phyloP scores from a whole-genome alignment of 2,329 filamentous ascomycete genomes.

The Xylariales sp. region DNA sequence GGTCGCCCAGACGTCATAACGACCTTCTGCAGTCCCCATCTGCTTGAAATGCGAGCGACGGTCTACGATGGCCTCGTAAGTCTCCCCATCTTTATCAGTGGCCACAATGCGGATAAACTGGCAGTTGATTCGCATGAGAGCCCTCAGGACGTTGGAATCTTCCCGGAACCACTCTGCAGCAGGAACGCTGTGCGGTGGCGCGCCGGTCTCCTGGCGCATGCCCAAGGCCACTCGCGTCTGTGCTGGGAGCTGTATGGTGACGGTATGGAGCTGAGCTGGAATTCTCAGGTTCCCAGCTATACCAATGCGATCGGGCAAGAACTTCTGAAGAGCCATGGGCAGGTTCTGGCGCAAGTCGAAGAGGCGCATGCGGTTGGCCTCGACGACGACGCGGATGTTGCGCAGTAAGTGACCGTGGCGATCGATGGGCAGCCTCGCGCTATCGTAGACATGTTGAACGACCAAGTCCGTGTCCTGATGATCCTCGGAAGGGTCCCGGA shows the following conservation, averaged over 20 bases:
- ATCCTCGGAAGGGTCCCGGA: conserved; percentile 30
- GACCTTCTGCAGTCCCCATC: conserved; percentile 3
- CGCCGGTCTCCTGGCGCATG: not conserved
- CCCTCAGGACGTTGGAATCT: conserved; percentile 20
- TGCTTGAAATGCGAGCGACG: conserved; percentile 14
- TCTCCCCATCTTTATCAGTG: conserved; percentile 13
- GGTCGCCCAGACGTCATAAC: conserved; percentile 10
- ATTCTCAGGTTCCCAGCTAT: no score
- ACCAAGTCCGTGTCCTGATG: conserved; percentile 8
- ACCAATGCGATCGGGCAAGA: conserved; percentile 19
- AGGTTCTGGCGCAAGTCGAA: conserved; percentile 21
- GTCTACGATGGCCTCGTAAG: conserved; percentile 15
- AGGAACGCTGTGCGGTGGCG: conserved; percentile 11
- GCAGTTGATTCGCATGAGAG: conserved; percentile 27
- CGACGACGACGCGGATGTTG: conserved; percentile 36
- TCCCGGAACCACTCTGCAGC: conserved; percentile 29
- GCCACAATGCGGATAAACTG: conserved; percentile 31
- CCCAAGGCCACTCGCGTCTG: conserved; percentile 6
- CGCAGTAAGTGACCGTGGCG: conserved; percentile 36
- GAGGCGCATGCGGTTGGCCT: conserved; percentile 31
- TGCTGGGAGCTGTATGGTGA: conserved; percentile 38
- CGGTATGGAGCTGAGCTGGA: conserved; percentile 32
- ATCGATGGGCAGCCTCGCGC: conserved; percentile 23
- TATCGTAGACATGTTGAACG: conserved; percentile 23
- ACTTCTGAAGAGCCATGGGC: conserved; percentile 31